Base-by-base conservation (phyloP, 75 land plant species). In the Ceratopteris richardii region DNA sequence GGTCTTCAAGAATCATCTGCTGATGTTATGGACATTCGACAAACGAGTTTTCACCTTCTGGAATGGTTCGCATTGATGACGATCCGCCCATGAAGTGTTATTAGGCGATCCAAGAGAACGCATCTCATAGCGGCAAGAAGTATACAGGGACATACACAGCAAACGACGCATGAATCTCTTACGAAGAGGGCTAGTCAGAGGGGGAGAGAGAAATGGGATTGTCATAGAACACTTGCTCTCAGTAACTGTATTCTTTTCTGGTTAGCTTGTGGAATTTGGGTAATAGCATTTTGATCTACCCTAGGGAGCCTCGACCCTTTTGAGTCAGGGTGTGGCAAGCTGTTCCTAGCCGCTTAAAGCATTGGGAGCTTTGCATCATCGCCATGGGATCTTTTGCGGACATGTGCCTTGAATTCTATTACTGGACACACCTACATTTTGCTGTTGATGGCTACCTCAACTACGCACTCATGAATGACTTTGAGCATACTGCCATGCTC, bases 401-500 rank as follows among this genome's bases (percentile, higher is more conserved):
- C 60, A 57, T 93, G 85, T 83, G 96, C 70, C 77, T 93, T 23
- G 98, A 93, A 77, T 80, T 93, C 33, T 61, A 89, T 23, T 93
- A 93, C 47, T 85, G 96, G 17, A 80, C 98, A 42, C 98, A 93
- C 57, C 72, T 89, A 60, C 60, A 74, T 40, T 69, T 78, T 46
- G 60, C 83, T 36, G 98, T 85, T 10, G 58, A 86, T 65, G 93
- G 94, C 6, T 71, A 72, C 33, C 79, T 93, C 56, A 93, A 93
- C 41, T 83, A 96, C 0, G 44, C 69, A 0, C 98, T 89, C 55
- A 61, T 93, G 81, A 93, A 93, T 56, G 83, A 93, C 41, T 93
- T 93, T 61, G 98, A 93, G 69, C 98, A 93, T 46, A 74, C 84
- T 9, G 98, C 91, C 26, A 93, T 93, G 98, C 90, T 93, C 37